These are phyloP conservation scores for Sicyos baderoa DNA, from an alignment of 306 rosid genomes.

Conservation along the genomic window DNA sequence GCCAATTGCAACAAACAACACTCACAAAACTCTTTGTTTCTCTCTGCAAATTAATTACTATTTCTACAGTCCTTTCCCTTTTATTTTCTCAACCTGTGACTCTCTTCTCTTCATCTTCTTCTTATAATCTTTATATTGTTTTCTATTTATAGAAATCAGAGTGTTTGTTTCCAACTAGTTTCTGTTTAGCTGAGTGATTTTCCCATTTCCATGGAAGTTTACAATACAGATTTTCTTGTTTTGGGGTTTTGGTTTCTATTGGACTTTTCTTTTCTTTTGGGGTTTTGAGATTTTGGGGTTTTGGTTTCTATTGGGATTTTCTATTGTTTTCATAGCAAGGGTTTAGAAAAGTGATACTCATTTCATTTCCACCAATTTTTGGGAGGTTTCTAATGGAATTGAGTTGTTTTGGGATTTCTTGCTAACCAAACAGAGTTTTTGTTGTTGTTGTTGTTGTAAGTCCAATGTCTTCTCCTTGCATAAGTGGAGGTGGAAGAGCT, in stretches of 20 bases:
- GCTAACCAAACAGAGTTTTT: neutral
- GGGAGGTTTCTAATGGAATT: neutral
- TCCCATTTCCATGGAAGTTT: neutral
- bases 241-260: no score
- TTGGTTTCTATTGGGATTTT: no score
- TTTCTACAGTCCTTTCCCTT: conserved; percentile 30
- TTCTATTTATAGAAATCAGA: neutral
- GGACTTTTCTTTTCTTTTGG: no score
- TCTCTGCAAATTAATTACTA: conserved; percentile 28
- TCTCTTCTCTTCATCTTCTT: neutral
- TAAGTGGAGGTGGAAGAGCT: conserved; percentile 66
- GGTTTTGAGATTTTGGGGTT: no score
- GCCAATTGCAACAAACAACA: neutral
- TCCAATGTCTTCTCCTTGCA: conserved; percentile 63
- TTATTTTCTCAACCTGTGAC: conserved; percentile 44
- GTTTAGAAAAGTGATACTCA: neutral
- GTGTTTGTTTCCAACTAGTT: neutral
- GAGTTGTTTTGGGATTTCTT: conserved; percentile 6
- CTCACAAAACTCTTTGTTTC: conserved; percentile 19
- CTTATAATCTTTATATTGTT: conserved; percentile 1
- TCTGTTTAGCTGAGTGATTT: no score
- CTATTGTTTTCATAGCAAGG: no score
- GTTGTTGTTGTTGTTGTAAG: neutral
- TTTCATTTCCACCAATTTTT: neutral
- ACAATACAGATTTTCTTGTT: neutral